phyloP scores from a whole-genome alignment of 352 stramenopile species.

The Phytophthora constricta region DNA sequence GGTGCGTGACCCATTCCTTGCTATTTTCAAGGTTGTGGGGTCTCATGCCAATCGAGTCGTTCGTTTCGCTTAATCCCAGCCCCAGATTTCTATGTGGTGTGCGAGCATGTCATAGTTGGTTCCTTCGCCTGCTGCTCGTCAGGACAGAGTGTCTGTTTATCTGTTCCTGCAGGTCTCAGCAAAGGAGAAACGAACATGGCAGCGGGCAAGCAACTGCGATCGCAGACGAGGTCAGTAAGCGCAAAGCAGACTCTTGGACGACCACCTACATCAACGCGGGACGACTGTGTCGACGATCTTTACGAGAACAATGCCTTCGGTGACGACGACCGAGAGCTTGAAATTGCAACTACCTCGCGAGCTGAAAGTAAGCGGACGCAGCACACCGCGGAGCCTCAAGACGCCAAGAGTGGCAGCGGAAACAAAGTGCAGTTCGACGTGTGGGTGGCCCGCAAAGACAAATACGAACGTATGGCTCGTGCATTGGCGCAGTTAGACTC shows the following conservation, averaged over 20 bases:
- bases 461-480: slow-evolving; percentile 79
- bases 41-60: slow-evolving; percentile 23
- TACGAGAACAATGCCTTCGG: slow-evolving; percentile 83
- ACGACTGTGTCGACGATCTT: slow-evolving; percentile 75
- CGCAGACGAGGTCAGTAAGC: neutral
- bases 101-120: slow-evolving; percentile 24
- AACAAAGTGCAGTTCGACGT: slow-evolving; percentile 74
- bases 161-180: slow-evolving; percentile 9
- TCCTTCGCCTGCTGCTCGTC: slow-evolving; percentile 8
- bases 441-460: slow-evolving; percentile 89
- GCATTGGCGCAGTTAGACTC: slow-evolving; percentile 71
- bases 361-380: slow-evolving; percentile 21
- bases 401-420: slow-evolving; percentile 24
- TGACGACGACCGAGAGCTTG: slow-evolving; percentile 51
- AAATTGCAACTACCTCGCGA: slow-evolving; percentile 7
- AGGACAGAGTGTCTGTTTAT: slow-evolving; percentile 6
- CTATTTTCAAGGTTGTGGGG: slow-evolving; percentile 29
- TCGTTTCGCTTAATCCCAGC: slow-evolving; percentile 34
- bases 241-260: slow-evolving; percentile 35
- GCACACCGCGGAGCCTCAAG: slow-evolving; percentile 12
- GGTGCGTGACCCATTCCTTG: neutral
- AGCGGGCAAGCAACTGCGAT: slow-evolving; percentile 27
- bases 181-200: slow-evolving; percentile 18
- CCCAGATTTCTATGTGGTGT: slow-evolving; percentile 1
- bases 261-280: slow-evolving; percentile 33